These are phyloP conservation scores for Iris pallida DNA, from an alignment of 116 monocot species.

Conservation along the genomic window DNA sequence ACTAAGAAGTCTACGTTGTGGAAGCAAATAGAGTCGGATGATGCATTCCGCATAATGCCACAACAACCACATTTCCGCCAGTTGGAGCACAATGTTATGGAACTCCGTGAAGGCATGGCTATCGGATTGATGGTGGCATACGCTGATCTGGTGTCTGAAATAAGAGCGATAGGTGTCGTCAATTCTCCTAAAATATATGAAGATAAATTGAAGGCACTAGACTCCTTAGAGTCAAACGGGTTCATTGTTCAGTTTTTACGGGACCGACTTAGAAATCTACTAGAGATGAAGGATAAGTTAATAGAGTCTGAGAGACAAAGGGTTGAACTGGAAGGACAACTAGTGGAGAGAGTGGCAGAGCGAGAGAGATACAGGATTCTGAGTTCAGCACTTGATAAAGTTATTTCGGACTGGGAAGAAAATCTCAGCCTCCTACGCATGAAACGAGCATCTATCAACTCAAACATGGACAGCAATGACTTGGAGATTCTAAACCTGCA, in stretches of 20 bases:
- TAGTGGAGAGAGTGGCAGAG: constrained; percentile 5
- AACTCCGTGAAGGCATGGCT: constrained; percentile 43
- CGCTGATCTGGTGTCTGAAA: constrained; percentile 13
- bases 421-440: constrained; percentile 4
- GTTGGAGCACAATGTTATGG: constrained; percentile 21
- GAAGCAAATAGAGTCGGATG: constrained; percentile 33
- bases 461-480: constrained; percentile 1
- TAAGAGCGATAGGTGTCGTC: constrained; percentile 9
- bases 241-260: constrained; percentile 23
- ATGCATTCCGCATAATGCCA: constrained; percentile 25
- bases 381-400: constrained; percentile 1
- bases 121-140: constrained; percentile 41
- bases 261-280: constrained; percentile 13
- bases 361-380: constrained; percentile 1
- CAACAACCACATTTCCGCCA: constrained; percentile 47
- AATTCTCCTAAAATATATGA: constrained; percentile 16
- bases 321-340: constrained; percentile 8
- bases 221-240: constrained; percentile 27
- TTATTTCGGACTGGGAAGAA: constrained; percentile 13
- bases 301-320: not conserved
- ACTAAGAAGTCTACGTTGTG: constrained; percentile 28
- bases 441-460: not conserved
- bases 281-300: constrained; percentile 12
- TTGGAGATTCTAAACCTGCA: constrained; percentile 6
- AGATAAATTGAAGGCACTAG: constrained; percentile 20